Percentiles rank a stretch among this genome's conserved stretches.
Evolutionary conservation across 441 rosid species (phyloP).

Genomic region (Aleurites moluccanus): DNA sequence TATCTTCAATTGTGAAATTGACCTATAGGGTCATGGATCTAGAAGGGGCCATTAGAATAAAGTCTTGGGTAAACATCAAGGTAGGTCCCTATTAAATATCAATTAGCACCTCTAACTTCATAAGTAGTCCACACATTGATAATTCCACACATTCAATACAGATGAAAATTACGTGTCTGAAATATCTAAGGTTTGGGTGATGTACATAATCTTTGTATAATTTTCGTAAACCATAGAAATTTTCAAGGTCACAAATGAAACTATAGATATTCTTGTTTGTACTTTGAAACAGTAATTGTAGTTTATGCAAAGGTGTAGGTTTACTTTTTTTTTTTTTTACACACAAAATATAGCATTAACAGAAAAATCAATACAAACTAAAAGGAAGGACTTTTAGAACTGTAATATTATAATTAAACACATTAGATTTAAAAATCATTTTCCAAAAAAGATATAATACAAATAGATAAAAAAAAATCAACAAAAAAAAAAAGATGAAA

Average conservation of each 20-base stretch:
- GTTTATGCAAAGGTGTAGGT: not conserved
- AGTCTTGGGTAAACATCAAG: not conserved
- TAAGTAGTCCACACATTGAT: not conserved
- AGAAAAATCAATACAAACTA: too few species aligned
- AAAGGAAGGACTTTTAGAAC: too few species aligned
- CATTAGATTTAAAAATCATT: too few species aligned
- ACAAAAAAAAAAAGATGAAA: too few species aligned
- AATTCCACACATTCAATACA: not conserved
- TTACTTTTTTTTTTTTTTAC: too few species aligned
- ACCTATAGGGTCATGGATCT: not conserved
- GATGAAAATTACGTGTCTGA: not conserved
- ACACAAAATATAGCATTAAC: too few species aligned
- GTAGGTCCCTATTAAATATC: constrained; percentile 13
- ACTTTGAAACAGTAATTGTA: not conserved
- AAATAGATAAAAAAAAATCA: too few species aligned
- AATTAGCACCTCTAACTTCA: not conserved
- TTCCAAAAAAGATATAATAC: too few species aligned
- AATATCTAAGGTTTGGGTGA: not conserved
- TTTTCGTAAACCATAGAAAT: not conserved
- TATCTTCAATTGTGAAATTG: not conserved
- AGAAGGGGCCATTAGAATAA: not conserved
- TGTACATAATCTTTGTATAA: not conserved
- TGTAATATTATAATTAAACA: too few species aligned
- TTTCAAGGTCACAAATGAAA: not conserved
- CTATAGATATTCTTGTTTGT: not conserved